Base-by-base conservation (phyloP, 192 early-diverging fungal species). In the Coemansia sp. region DNA sequence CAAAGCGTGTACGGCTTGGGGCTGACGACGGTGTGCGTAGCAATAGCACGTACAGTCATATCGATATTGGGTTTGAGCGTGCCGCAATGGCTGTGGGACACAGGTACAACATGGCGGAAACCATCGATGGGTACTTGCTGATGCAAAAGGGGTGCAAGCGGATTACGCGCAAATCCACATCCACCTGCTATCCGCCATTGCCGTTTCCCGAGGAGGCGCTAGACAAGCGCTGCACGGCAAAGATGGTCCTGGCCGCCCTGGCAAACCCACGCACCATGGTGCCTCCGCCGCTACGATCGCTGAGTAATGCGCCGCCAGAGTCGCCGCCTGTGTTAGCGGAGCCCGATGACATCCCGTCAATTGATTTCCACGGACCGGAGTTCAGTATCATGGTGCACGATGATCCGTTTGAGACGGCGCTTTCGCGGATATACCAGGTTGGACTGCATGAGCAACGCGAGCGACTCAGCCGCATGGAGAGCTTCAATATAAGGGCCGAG, bases 361-460 rank as follows among this genome's bases (percentile, higher is more conserved):
- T 84, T 34, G 64, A 66, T 28, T 66, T 84, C 17, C 71, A 74
- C 29, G 74, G 71, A 0, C 67, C 68, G 27, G 62, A 74, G 55
- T 71, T 79, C 25, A 68, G 48, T n/a, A 55, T 78, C 54, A 68
- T 74, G 67, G 55, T 84, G 2, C 78, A 84, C 47, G 82, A 84
- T 20, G 82, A 84, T 37, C 82, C 82, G 17, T 72, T 84, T 56
- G 82, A 84, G 55, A 84, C 78, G 1, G 82, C 82, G 4, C 61
- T 84, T 40, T 57, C 71, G 6, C 67, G 67, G 13, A 84, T 84
- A 19, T 81, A 81, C 53, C 82, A 74, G 36, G 62, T 65, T 15
- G 82, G 82, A 20, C 37, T 75, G 54, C 63, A 50, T 4, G 78
- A 84, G 65, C 82, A 84, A 63, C 71, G 74, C 28, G 78, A 76